Evolutionary conservation across 75 land plant species (phyloP).

Genomic region (Adiantum capillusveneris): DNA sequence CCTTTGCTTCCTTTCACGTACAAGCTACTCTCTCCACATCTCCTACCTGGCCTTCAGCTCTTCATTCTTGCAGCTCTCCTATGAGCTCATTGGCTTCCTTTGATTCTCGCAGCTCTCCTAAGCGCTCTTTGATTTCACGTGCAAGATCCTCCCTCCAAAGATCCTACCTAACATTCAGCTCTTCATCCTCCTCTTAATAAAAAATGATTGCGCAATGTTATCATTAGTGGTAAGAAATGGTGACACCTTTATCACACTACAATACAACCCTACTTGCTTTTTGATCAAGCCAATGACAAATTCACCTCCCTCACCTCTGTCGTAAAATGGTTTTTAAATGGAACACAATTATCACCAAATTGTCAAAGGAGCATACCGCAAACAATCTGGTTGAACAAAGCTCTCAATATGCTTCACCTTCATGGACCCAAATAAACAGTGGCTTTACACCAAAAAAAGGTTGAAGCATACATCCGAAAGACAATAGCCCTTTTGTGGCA

Average conservation of each 20-base stretch:
- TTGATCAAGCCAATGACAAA: conserved; percentile 54
- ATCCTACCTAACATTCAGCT: conserved; percentile 9
- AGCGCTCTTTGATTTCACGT: conserved; percentile 16
- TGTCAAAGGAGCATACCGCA: neutral
- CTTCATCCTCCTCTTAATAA: conserved; percentile 11
- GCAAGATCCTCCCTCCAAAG: conserved; percentile 15
- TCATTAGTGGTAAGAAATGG: neutral
- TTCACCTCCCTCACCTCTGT: conserved; percentile 62
- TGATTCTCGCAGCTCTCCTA: conserved; percentile 13
- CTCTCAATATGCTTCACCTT: conserved; percentile 30
- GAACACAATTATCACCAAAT: no score
- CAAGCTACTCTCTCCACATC: no score
- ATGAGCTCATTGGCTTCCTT: conserved; percentile 17
- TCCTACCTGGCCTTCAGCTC: no score
- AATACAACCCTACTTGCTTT: conserved; percentile 17
- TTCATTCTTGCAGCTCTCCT: no score
- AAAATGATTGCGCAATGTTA: neutral
- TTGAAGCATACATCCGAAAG: conserved; percentile 39
- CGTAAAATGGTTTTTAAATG: conserved; percentile 60
- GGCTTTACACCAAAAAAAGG: conserved; percentile 70
- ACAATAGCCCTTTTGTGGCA: neutral
- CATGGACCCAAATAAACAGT: conserved; percentile 68
- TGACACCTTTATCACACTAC: neutral
- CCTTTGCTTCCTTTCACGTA: no score
- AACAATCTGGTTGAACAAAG: neutral